Conservation (phyloP, 2,329 filamentous ascomycete species). For the Colletotrichum musae region DNA sequence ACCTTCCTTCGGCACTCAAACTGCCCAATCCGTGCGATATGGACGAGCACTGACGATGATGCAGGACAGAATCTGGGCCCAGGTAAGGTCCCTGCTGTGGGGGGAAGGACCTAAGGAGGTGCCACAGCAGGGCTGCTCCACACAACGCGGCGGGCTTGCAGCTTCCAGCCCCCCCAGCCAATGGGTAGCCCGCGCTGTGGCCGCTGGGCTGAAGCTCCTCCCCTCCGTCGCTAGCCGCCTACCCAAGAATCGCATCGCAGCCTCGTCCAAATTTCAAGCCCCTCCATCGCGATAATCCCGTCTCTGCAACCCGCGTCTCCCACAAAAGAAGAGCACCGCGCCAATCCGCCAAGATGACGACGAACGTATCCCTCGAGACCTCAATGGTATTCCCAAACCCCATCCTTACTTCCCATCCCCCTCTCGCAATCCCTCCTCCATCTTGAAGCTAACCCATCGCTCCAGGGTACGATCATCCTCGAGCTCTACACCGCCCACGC, state of each 20-base stretch:
- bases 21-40: constrained; percentile 7
- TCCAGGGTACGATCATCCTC: constrained; percentile 83
- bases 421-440: too few species aligned
- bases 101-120: neutral
- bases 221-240: constrained; percentile 16
- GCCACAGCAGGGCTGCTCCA: constrained; percentile 13
- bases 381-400: constrained; percentile 85
- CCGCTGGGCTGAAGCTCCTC: constrained; percentile 23
- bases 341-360: constrained; percentile 71
- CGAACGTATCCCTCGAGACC: constrained; percentile 85
- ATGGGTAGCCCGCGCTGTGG: constrained; percentile 4
- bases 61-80: constrained; percentile 11
- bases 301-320: neutral
- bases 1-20: neutral
- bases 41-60: constrained; percentile 22
- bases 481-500: constrained; percentile 94
- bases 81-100: neutral
- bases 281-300: constrained; percentile 7
- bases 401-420: too few species aligned
- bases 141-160: constrained; percentile 19
- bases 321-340: neutral
- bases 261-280: constrained; percentile 31
- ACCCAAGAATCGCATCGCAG: constrained; percentile 27
- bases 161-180: constrained; percentile 12
- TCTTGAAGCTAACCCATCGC: constrained; percentile 3